Conservation (phyloP, 805 yeast genomes). For the Cyberlindnera suaveolens region DNA sequence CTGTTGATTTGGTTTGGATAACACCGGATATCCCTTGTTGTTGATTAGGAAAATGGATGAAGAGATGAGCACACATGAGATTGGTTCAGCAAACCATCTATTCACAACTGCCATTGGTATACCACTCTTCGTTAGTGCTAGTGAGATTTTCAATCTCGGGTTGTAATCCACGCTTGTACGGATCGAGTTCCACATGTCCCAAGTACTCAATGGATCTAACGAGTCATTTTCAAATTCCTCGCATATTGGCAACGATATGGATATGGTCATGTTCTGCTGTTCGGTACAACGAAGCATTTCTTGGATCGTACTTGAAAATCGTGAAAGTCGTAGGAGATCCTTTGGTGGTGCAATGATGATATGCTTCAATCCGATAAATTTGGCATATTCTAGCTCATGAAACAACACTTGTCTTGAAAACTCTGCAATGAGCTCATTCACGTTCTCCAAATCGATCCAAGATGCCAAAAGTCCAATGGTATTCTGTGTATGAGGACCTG, state of each 20-base stretch:
- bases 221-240: conserved; percentile 31
- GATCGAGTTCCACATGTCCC: conserved; percentile 73
- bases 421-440: conserved; percentile 41
- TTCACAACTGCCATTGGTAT: conserved; percentile 46
- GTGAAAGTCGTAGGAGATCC: conserved; percentile 44
- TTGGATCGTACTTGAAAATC: conserved; percentile 39
- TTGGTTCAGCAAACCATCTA: conserved; percentile 68
- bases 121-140: conserved; percentile 62
- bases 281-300: conserved; percentile 28
- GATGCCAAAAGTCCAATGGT: conserved; percentile 56
- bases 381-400: conserved; percentile 54
- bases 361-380: conserved; percentile 49
- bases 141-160: conserved; percentile 55
- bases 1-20: conserved; percentile 50
- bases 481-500: conserved; percentile 34
- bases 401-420: conserved; percentile 51
- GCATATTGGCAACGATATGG: conserved; percentile 43
- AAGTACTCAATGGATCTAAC: conserved; percentile 41
- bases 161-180: conserved; percentile 51
- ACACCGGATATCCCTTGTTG: conserved; percentile 57
- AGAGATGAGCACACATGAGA: conserved; percentile 49
- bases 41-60: conserved; percentile 52
- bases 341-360: conserved; percentile 62
- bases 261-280: conserved; percentile 25
- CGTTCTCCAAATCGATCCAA: conserved; percentile 64